Base-by-base conservation (phyloP, 768 basidiomycete genomes). In the Suillus weaverae region DNA sequence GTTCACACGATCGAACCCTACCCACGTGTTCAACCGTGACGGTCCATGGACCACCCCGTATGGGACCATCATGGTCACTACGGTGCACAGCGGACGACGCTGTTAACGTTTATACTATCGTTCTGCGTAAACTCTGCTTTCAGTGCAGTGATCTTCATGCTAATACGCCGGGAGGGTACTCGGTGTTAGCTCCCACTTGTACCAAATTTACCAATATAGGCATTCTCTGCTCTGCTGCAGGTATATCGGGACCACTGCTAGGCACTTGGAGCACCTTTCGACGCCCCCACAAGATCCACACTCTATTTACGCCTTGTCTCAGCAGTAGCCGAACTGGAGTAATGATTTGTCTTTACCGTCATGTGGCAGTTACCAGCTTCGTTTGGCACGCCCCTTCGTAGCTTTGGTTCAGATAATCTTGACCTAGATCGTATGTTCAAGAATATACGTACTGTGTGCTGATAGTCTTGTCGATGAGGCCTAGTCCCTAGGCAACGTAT, bases 141-240 rank as follows among this genome's bases (percentile, higher is more conserved):
- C 4, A 26, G 38, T 30, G 7, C n/a, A 20, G 57, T 59, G 18
- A 18, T 59, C 18, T 59, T 20, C 57, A 39, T 16, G 6, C 26
- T 59, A 30, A 30, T 50, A 16, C 26, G 18, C 26, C 7, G 50
- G 18, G 22, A 26, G 16, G 38, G 38, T 20, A 41, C 39, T 38
- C 10, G 18, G 30, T 16, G 35, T 38, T 20, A 59, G 57, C 18
- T 39, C 22, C 30, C 11, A 10, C 3, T 57, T 39, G 22, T 20
- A 60, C 41, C 54, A 57, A 62, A 70, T 72, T 63, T 67, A 60
- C 72, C 73, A 63, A 30, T 73, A 71, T 71, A 66, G 55, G 72
- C 32, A 16, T 59, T 44, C 73, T 73, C 68, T 54, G 68, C 38
- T 43, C 61, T 60, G 13, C 66, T 72, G 62, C 61, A 57, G 61